These are phyloP conservation scores for Leptosphaerulina australis DNA, from an alignment of 2,329 filamentous ascomycete genomes.

Conservation along the genomic window DNA sequence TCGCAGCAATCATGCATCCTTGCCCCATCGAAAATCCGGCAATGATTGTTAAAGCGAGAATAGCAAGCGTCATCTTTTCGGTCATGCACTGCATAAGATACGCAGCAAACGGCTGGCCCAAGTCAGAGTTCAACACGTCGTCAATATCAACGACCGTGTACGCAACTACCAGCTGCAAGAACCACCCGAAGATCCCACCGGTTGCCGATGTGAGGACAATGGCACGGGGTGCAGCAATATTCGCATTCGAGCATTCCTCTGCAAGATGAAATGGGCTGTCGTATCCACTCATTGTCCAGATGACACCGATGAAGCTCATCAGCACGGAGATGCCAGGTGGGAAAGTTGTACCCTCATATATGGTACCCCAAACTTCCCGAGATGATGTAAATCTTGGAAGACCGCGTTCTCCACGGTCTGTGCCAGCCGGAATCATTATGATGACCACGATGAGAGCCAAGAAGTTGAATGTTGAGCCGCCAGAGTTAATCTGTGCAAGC, in stretches of 20 bases:
- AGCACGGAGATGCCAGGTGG: constrained; percentile 70
- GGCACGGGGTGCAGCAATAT: constrained; percentile 70
- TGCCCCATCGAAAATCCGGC: constrained; percentile 75
- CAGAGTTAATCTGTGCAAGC: constrained; percentile 73
- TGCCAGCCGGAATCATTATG: constrained; percentile 70
- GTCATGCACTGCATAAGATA: constrained; percentile 71
- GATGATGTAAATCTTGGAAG: constrained; percentile 64
- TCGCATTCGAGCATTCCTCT: constrained; percentile 77
- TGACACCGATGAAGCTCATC: constrained; percentile 74
- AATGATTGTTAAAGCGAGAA: constrained; percentile 70
- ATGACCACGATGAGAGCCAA: constrained; percentile 68
- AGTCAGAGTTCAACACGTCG: constrained; percentile 62
- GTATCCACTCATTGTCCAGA: constrained; percentile 73
- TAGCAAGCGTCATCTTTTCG: constrained; percentile 64
- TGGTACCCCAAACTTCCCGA: constrained; percentile 67
- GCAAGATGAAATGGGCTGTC: constrained; percentile 74
- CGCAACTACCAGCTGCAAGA: constrained; percentile 73
- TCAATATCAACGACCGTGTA: constrained; percentile 72
- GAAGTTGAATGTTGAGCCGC: constrained; percentile 73
- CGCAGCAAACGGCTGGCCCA: constrained; percentile 73
- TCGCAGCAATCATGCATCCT: constrained; percentile 71
- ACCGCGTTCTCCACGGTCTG: constrained; percentile 57
- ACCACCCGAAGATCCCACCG: constrained; percentile 72
- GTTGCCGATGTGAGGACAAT: constrained; percentile 72
- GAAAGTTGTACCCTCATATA: constrained; percentile 70